Evolutionary conservation across 2,329 filamentous ascomycete genomes (phyloP), one percentile per base, ranked within the genome.

Genomic region (Aschersonia sp.): DNA sequence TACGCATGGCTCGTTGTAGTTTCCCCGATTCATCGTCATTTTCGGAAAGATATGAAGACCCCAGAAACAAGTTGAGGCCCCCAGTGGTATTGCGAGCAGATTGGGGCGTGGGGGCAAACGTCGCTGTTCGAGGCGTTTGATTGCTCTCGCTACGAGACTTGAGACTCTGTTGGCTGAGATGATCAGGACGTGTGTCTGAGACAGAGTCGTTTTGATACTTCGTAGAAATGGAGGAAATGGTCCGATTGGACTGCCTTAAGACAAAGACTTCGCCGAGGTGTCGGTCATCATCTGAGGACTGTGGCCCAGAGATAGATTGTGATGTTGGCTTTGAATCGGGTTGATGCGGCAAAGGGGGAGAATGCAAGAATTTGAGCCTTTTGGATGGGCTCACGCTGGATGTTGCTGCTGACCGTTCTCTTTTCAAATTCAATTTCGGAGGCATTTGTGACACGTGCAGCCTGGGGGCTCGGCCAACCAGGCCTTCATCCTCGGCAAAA

Each of bases 401-500:
- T 5, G 43, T 45, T 1, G 29, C 7, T 10, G 5, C 35, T 7
- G 45, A 45, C 30, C n/a, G 31, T 30, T 41, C 30, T 29, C 47
- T 47, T 42, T 51, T 49, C 5, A 43, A 31, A 9, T 43, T n/a
- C 5, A n/a, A 9, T 2, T 3, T 40, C 31, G 28, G 43, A 9
- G 29, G 32, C 30, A 30, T 9, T 7, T 29, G 45, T 30, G 10
- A 12, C 7, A 31, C 28, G 7, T 12, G 45, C 31, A 30, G 50
- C 46, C 50, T 57, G 43, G 43, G 53, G 32, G 52, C 49, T 50
- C 55, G 54, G 10, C 51, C 53, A 45, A 61, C 54, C 41, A 57
- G 50, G 2, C 65, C 68, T 47, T 69, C 61, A 7, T 63, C 58
- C 41, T 65, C 61, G 10, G 69, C 71, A 46, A 59, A 60, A 35